Evolutionary conservation across 2,329 filamentous ascomycete species (phyloP).

Genomic region (Hansfordia pulvinata): DNA sequence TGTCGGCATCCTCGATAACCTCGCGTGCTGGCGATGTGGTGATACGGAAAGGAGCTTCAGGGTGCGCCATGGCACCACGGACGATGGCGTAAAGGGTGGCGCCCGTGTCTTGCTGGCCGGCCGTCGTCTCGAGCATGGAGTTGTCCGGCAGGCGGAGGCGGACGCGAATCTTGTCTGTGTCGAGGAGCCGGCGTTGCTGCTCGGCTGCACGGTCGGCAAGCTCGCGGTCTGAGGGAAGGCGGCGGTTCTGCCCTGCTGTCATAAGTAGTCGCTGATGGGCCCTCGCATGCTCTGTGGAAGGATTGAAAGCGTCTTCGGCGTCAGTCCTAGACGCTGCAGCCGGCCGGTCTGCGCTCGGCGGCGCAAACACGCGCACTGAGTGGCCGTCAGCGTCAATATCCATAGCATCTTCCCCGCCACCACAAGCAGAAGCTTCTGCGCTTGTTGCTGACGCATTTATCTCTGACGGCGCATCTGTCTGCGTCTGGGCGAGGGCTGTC

Average conservation of each 20-base stretch:
- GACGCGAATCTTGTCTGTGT: slow-evolving; percentile 55
- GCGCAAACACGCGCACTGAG: slow-evolving; percentile 61
- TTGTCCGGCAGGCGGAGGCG: slow-evolving; percentile 84
- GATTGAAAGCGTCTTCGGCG: slow-evolving; percentile 64
- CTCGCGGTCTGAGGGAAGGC: slow-evolving; percentile 73
- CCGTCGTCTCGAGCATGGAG: slow-evolving; percentile 59
- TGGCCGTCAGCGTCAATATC: slow-evolving; percentile 22
- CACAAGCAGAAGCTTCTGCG: slow-evolving; percentile 1
- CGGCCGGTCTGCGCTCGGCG: slow-evolving; percentile 62
- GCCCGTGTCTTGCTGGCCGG: slow-evolving; percentile 55
- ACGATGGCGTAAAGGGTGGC: slow-evolving; percentile 64
- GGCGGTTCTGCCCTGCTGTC: slow-evolving; percentile 52
- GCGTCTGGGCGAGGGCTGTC: no score
- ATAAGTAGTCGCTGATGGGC: slow-evolving; percentile 57
- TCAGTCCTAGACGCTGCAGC: slow-evolving; percentile 55
- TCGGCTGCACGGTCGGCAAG: slow-evolving; percentile 55
- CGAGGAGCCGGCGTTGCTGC: slow-evolving; percentile 50
- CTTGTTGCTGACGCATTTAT: background rate
- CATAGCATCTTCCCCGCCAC: slow-evolving; percentile 11
- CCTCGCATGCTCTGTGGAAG: slow-evolving; percentile 62
- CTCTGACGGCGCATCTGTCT: no score
- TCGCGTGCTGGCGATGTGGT: slow-evolving; percentile 43
- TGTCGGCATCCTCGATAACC: slow-evolving; percentile 30
- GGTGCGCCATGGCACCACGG: slow-evolving; percentile 51
- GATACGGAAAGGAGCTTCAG: slow-evolving; percentile 56